phyloP scores from a whole-genome alignment of 1,284 basidiomycete genomes.

The Lignosus rhinocerotis region DNA sequence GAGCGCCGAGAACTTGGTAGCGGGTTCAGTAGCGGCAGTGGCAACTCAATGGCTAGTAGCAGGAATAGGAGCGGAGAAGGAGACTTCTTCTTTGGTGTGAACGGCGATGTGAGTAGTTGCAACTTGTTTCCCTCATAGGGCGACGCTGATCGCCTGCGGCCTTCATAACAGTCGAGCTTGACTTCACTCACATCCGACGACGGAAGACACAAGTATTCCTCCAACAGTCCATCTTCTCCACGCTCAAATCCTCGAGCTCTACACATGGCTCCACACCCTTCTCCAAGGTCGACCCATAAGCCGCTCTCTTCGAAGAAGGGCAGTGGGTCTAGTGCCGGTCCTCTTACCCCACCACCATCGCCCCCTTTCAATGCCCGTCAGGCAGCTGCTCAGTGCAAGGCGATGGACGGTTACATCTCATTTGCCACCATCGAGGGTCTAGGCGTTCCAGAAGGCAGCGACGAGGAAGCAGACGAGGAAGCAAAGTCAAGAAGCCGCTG shows the following conservation, averaged over 20 bases:
- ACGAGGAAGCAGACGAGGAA: constrained; percentile 32
- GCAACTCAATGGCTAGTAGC: constrained; percentile 35
- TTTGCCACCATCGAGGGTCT: constrained; percentile 71
- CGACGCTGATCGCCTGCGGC: constrained; percentile 15
- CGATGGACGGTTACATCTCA: constrained; percentile 65
- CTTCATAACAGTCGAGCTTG: constrained; percentile 25
- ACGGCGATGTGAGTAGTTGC: constrained; percentile 28
- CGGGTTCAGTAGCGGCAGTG: constrained; percentile 29
- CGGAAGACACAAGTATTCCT: constrained; percentile 9
- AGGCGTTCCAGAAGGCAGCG: constrained; percentile 54
- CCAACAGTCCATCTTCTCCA: constrained; percentile 20
- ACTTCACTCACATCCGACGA: constrained; percentile 27
- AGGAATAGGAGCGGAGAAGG: constrained; percentile 34
- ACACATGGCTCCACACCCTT: constrained; percentile 21
- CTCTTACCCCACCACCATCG: constrained; percentile 32
- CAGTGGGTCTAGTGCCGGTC: constrained; percentile 14
- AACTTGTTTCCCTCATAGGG: constrained; percentile 1
- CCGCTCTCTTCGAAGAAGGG: constrained; percentile 21
- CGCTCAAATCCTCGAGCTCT: constrained; percentile 13
- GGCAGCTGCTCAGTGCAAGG: constrained; percentile 55
- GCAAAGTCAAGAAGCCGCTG: constrained; percentile 24
- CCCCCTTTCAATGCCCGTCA: constrained; percentile 61
- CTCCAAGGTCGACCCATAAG: constrained; percentile 19
- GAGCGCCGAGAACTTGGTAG: constrained; percentile 27
- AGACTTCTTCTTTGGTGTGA: constrained; percentile 32